Evolutionary conservation across 2,329 filamentous ascomycete species (phyloP), one percentile per base, ranked within the genome.

Genomic region (Neopestalotiopsis clavispora): DNA sequence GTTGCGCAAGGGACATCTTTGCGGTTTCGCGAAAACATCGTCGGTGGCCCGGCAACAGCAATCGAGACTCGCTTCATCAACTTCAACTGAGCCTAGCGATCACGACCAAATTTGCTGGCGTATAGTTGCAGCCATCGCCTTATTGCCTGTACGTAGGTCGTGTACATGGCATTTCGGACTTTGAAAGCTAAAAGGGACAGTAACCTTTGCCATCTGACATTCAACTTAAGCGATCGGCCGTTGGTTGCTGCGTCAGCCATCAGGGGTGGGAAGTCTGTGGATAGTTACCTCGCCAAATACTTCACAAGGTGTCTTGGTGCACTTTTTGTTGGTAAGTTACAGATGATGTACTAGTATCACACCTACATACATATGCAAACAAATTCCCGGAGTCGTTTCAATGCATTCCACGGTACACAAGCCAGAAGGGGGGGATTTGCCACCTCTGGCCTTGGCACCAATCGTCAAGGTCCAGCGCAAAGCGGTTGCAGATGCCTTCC

Each of bases 331-430:
- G 45, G 45, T 52, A 52, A 52, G 45, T 52, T 17, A 52, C 45
- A 52, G 45, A 52, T 52, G 45, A 52, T 52, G 45, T 52, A 52
- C 17, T 52, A 52, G 6, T 52, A 20, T 38, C 34, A 38, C 34
- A 38, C 34, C 34, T 38, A 38, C 34, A 38, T 52, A 52, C 45
- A 52, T 52, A 52, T 52, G 45, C 45, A 52, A 52, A 52, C 45
- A 52, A 28, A 52, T 52, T 23, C 45, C 45, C 45, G 45, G 45
- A 23, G 45, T 52, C 45, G 45, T 52, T 52, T 23, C 45, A 38
- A 52, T 52, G 45, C 45, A 52, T 52, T 52, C 45, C 45, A 52
- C 45, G 45, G 45, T 52, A 52, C 45, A 52, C 45, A 52, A 52
- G 45, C 20, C 45, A 52, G 45, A 52, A 52, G 9, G 45, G 17